Base-by-base conservation (phyloP, 2,329 filamentous ascomycete species). In the Aspergillus intermedius region DNA sequence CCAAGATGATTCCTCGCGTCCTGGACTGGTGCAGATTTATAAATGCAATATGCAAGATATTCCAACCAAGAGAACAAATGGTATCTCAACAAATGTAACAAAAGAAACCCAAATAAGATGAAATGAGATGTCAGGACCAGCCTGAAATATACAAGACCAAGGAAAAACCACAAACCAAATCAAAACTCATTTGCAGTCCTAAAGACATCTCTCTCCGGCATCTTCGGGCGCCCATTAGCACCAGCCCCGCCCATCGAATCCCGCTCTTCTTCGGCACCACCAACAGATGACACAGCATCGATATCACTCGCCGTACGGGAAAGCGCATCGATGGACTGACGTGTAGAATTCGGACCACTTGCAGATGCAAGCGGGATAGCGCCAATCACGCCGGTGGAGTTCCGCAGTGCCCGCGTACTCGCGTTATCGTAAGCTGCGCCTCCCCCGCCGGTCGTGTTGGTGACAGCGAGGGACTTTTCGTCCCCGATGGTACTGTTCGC, bases 131-230 rank as follows among this genome's bases (percentile, higher is more conserved):
- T 15, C 41, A 17, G 21, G 22, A 17, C 9, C 22, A 43, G 22
- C 17, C 5, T 15, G 21, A 45, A n/a, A 42, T 19, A 47, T 13
- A 43, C 42, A 44, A 22, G 4, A 22, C 4, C 21, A 21, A 21
- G 5, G 1, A n/a, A 43, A 25, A 30, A 10, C 1, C 5, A 44
- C 44, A 45, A 13, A 44, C 44, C 12, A 37, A 40, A 25, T 12
- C 32, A 25, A 19, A 44, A 49, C 37, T 64, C 60, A 1, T 62
- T 45, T 1, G 62, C 63, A n/a, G 62, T 64, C 42, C 55, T 61
- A 42, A 62, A 65, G 5, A 54, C 54, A n/a, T 65, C 63, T 2
- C 59, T 54, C 10, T 60, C 59, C n/a, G 54, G 55, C 56, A 65
- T 60, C 4, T 54, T 53, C 6, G 63, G 63, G 8, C 62, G 55